Percentiles rank a stretch among this genome's conserved stretches.
These are phyloP conservation scores for Aureoboletus auriporus DNA, from an alignment of 768 basidiomycete species.

Conservation along the genomic window DNA sequence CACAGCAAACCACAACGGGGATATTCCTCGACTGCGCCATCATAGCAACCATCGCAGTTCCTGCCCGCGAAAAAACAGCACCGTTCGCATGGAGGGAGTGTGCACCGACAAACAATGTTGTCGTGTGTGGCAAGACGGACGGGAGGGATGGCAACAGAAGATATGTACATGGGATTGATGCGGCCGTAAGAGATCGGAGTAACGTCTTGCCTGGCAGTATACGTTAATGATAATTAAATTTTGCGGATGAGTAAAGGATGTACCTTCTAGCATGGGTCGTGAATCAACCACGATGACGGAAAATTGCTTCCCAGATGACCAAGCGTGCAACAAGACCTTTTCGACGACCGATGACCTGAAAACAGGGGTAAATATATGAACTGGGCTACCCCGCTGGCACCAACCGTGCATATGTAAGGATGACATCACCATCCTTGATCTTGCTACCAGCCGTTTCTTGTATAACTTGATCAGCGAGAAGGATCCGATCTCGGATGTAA, in stretches of 20 bases:
- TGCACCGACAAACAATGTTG: conserved; percentile 85
- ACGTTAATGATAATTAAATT: conserved; percentile 1
- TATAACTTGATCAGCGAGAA: conserved; percentile 91
- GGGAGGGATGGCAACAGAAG: conserved; percentile 84
- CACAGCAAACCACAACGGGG: conserved; percentile 94
- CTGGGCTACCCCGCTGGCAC: conserved; percentile 7
- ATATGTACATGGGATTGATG: conserved; percentile 82
- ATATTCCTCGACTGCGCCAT: conserved; percentile 86
- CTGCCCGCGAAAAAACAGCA: conserved; percentile 88
- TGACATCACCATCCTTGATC: conserved; percentile 90
- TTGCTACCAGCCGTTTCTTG: conserved; percentile 85
- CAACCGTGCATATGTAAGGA: conserved; percentile 90
- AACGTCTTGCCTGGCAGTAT: conserved; percentile 65
- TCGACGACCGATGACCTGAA: conserved; percentile 91
- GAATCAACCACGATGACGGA: conserved; percentile 94
- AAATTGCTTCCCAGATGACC: conserved; percentile 70
- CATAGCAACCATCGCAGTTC: conserved; percentile 96
- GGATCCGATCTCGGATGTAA: conserved; percentile 92
- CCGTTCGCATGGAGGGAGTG: conserved; percentile 95
- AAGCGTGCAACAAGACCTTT: conserved; percentile 77
- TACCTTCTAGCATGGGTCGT: conserved; percentile 90
- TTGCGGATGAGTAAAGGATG: neutral
- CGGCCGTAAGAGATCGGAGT: conserved; percentile 62
- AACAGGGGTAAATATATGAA: conserved; percentile 3
- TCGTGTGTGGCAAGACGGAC: conserved; percentile 74